Base-by-base conservation (phyloP, 2,329 filamentous ascomycete species). In the Neospermospora avenae region DNA sequence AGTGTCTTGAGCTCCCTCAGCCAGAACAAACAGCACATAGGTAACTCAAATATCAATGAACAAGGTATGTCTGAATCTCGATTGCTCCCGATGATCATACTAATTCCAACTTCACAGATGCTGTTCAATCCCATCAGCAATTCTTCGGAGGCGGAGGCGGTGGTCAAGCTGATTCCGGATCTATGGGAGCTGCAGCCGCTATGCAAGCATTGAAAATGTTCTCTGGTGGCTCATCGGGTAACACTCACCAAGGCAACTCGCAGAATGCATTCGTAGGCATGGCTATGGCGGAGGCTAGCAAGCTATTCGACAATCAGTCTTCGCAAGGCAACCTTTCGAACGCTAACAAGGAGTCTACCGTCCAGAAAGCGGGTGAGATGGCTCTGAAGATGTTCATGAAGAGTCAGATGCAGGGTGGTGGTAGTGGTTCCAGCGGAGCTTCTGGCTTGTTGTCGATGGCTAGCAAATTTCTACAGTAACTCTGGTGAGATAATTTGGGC, bases 281-380 rank as follows among this genome's bases (percentile, higher is more conserved):
- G 73, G 93, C 93, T 45, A 93, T 97, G 90, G 85, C 83, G 8
- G 89, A 97, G 78, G 93, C 91, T 35, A 87, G 87, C 70, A 92
- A 84, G 81, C 78, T 87, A 20, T 87, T 87, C 67, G 84, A 87
- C 65, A 75, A 78, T 71, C 83, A 86, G 73, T 73, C 78, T 31
- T 75, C 79, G 10, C 74, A 81, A 65, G 83, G 83, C 67, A 80
- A 82, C 67, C 72, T 77, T 3, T 75, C 80, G 24, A 80, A 81
- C 25, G 83, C 88, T 4, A 89, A 84, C 76, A 96, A 96, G 83
- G 85, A 96, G 76, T 86, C 85, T 51, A 91, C 86, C 53, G 79
- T 97, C 49, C 85, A 89, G 72, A 80, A 86, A 74, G 93, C 93
- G 3, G 92, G 86, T 1, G 87, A 96, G 80, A 88, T 90, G 83